phyloP scores from a whole-genome alignment of 148 eudicot genomes.

The Camellia granthamiana region DNA sequence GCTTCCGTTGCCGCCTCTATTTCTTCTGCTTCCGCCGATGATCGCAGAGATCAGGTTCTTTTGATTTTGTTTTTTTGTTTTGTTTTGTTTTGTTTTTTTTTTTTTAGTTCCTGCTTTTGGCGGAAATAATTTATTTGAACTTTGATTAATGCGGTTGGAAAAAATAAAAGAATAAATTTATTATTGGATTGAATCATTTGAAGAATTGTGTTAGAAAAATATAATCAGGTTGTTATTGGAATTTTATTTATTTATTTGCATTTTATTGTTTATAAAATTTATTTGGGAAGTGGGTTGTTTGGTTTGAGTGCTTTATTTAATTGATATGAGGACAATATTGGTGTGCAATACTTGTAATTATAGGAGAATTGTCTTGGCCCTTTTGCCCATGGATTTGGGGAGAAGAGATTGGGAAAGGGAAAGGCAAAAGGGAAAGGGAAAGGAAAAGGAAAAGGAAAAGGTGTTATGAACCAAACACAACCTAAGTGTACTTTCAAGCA shows the following conservation, averaged over 20 bases:
- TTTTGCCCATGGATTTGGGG: too few species aligned
- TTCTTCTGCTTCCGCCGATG: conserved; percentile 22
- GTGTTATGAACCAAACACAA: too few species aligned
- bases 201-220: background rate
- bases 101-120: background rate
- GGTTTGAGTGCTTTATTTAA: background rate
- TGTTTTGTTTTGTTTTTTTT: too few species aligned
- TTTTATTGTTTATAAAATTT: background rate
- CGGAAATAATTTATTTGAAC: background rate
- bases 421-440: too few species aligned
- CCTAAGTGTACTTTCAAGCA: background rate
- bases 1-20: conserved; percentile 36
- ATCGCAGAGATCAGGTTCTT: conserved; percentile 38
- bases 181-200: background rate
- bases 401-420: too few species aligned
- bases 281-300: background rate
- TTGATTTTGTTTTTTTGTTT: background rate
- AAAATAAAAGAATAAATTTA: background rate
- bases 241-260: background rate
- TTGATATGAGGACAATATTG: background rate
- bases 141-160: background rate
- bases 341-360: background rate
- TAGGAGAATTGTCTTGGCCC: too few species aligned
- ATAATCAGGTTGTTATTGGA: background rate
- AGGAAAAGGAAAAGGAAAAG: too few species aligned